Evolutionary conservation across 192 early-diverging fungal genomes (phyloP).

Genomic region (Coemansia guatemalensis): DNA sequence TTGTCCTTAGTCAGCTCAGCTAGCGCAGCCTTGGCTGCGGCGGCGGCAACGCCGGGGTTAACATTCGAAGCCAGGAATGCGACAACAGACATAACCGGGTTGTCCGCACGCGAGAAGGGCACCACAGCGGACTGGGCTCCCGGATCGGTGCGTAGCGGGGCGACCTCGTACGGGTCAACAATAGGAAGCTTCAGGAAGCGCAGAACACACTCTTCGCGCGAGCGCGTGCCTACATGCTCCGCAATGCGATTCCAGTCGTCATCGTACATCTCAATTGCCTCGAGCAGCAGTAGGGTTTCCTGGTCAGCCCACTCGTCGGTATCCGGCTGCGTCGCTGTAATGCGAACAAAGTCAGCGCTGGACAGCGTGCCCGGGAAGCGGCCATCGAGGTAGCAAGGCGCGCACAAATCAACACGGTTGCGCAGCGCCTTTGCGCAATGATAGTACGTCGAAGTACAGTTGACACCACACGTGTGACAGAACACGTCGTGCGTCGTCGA

Average conservation of each 20-base stretch:
- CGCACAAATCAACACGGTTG: conserved; percentile 72
- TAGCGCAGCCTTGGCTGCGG: conserved; percentile 84
- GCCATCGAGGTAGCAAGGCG: conserved; percentile 89
- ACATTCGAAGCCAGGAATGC: conserved; percentile 87
- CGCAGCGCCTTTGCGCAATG: conserved; percentile 71
- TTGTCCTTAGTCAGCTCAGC: conserved; percentile 61
- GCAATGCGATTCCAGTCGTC: conserved; percentile 93
- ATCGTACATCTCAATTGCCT: conserved; percentile 91
- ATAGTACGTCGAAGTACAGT: conserved; percentile 78
- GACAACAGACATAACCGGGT: conserved; percentile 89
- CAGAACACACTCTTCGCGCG: conserved; percentile 87
- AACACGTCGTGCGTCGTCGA: conserved; percentile 49
- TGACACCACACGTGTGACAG: conserved; percentile 84
- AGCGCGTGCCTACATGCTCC: conserved; percentile 88
- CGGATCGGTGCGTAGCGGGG: conserved; percentile 26
- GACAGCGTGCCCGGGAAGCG: conserved; percentile 82
- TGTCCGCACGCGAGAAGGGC: conserved; percentile 80
- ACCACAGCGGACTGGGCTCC: conserved; percentile 60
- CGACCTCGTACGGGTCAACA: conserved; percentile 70
- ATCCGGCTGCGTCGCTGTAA: conserved; percentile 42
- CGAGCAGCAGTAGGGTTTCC: conserved; percentile 84
- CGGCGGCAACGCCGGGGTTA: conserved; percentile 81
- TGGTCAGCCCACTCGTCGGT: conserved; percentile 80
- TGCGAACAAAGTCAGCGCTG: conserved; percentile 86
- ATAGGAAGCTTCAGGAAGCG: conserved; percentile 90